Conservation (phyloP, 108 stramenopile genomes). For the Hondaea fermentalgiana region DNA sequence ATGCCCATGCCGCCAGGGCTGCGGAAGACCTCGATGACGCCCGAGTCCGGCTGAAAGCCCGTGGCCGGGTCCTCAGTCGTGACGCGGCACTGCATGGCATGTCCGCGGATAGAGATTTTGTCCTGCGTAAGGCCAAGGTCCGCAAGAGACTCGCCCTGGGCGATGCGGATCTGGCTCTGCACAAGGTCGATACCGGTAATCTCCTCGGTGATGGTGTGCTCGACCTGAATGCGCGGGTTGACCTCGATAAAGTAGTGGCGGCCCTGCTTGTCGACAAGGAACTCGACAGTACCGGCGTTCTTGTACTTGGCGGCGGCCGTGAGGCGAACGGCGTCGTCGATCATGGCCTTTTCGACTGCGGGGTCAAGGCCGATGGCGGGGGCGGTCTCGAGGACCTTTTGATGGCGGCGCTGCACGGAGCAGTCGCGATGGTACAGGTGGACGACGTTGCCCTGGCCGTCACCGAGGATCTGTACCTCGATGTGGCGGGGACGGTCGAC, state of each 20-base stretch:
- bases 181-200: conserved; percentile 86
- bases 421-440: conserved; percentile 95
- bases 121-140: conserved; percentile 58
- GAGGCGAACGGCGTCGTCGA: conserved; percentile 67
- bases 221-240: conserved; percentile 82
- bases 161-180: conserved; percentile 79
- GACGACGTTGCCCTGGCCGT: conserved; percentile 79
- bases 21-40: conserved; percentile 81
- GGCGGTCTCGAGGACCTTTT: conserved; percentile 90
- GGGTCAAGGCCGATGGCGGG: conserved; percentile 68
- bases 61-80: conserved; percentile 81
- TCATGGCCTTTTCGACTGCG: conserved; percentile 62
- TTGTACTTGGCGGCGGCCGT: conserved; percentile 68
- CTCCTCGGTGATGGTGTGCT: conserved; percentile 93
- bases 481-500: conserved; percentile 84
- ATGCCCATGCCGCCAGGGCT: conserved; percentile 86
- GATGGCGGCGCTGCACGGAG: conserved; percentile 89
- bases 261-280: conserved; percentile 76
- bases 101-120: conserved; percentile 59
- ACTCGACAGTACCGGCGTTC: conserved; percentile 94
- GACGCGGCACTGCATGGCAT: conserved; percentile 90
- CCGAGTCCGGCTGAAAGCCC: conserved; percentile 88
- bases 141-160: conserved; percentile 71
- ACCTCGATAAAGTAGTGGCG: conserved; percentile 87
- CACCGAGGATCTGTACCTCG: conserved; percentile 91